Conservation (phyloP, 495 filamentous ascomycete genomes). For the Penicillium desertorum region DNA sequence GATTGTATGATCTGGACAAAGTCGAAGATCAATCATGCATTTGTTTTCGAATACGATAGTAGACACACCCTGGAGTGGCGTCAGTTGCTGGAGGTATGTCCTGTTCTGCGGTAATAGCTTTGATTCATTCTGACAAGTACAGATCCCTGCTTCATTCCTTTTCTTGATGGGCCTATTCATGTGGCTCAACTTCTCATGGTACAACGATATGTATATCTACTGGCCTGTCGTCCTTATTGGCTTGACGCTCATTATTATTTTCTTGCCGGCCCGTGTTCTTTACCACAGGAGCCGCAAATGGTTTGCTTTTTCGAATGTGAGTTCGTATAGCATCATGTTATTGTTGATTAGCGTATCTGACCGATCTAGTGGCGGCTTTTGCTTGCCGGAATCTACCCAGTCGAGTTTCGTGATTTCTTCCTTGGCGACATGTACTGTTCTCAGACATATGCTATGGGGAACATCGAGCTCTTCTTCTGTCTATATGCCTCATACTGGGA, state of each 20-base stretch:
- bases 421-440: slow-evolving; percentile 97
- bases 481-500: slow-evolving; percentile 77
- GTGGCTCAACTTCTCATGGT: slow-evolving; percentile 83
- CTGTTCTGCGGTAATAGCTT: neutral
- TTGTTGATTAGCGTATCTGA: slow-evolving; percentile 20
- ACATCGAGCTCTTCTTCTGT: slow-evolving; percentile 92
- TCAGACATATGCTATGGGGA: slow-evolving; percentile 82
- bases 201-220: slow-evolving; percentile 72
- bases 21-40: slow-evolving; percentile 89
- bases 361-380: slow-evolving; percentile 71
- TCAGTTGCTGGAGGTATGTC: slow-evolving; percentile 69
- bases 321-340: slow-evolving; percentile 28
- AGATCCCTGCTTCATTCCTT: slow-evolving; percentile 74
- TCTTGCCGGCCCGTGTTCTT: slow-evolving; percentile 70
- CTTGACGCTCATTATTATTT: slow-evolving; percentile 62
- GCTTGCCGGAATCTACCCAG: slow-evolving; percentile 81
- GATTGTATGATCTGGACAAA: slow-evolving; percentile 78
- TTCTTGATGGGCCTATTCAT: slow-evolving; percentile 75
- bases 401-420: slow-evolving; percentile 97
- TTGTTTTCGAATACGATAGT: slow-evolving; percentile 94
- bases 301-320: slow-evolving; percentile 80
- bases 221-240: slow-evolving; percentile 83
- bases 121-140: slow-evolving; percentile 16
- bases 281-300: slow-evolving; percentile 78
- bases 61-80: slow-evolving; percentile 85